These are phyloP conservation scores for Hericium alpestre DNA, from an alignment of 768 basidiomycete genomes.

Conservation along the genomic window DNA sequence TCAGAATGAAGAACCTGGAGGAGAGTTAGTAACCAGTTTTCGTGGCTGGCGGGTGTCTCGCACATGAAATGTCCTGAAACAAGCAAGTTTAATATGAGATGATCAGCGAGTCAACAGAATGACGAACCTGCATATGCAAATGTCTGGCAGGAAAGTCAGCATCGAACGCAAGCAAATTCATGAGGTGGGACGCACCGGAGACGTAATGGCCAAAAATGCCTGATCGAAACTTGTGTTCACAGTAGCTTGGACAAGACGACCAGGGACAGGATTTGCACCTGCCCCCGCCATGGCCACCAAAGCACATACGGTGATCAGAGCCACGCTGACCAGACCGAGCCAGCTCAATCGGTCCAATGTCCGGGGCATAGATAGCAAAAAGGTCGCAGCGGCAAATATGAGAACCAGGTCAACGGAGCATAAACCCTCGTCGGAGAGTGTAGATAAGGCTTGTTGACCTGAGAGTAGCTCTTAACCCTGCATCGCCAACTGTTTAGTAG, in stretches of 20 bases:
- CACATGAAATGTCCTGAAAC: not conserved
- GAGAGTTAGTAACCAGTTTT: constrained; percentile 13
- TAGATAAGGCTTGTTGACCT: constrained; percentile 41
- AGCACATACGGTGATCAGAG: constrained; percentile 34
- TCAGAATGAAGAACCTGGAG: constrained; percentile 44
- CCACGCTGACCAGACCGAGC: constrained; percentile 35
- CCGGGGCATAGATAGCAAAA: constrained; percentile 35
- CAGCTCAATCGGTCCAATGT: constrained; percentile 36
- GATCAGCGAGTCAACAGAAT: not conserved
- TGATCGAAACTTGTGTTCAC: constrained; percentile 32
- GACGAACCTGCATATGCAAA: not conserved
- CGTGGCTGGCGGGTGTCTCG: not conserved
- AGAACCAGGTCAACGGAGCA: constrained; percentile 35
- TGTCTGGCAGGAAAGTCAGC: not conserved
- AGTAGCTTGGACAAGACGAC: constrained; percentile 27
- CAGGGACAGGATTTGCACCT: constrained; percentile 33
- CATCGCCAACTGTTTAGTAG: not conserved
- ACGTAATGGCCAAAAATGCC: constrained; percentile 43
- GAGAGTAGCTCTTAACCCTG: constrained; percentile 40
- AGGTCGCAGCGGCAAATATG: constrained; percentile 34
- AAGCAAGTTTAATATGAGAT: not conserved
- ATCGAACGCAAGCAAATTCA: not conserved
- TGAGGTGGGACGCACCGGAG: constrained; percentile 40
- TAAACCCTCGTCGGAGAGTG: constrained; percentile 36
- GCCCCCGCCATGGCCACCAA: constrained; percentile 42